Base-by-base conservation (phyloP, 2,329 filamentous ascomycete species). In the Trichoderma gracile region DNA sequence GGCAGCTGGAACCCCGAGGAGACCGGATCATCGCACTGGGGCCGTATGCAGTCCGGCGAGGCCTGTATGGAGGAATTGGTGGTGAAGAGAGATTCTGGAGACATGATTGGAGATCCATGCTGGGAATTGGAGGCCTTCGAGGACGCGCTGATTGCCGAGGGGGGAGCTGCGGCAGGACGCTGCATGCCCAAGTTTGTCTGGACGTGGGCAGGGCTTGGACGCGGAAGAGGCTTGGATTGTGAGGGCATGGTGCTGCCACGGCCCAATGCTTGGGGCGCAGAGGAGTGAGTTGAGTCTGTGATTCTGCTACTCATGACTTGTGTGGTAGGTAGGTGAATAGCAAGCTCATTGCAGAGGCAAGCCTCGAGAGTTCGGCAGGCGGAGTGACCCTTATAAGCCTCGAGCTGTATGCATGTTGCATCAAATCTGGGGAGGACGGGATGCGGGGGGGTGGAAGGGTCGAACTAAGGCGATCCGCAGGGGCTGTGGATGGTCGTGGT, bases 1-100 rank as follows among this genome's bases (percentile, higher is more conserved):
- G 91, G 90, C 50, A 95, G 84, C 71, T 90, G 85, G 67, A 93
- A 85, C 62, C 83, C 84, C 27, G 81, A 73, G 38, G 78, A 77
- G 59, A 80, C 80, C 40, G 81, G 77, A 59, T 86, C 85, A 62
- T 82, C 77, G 49, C 85, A 84, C 67, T 82, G 80, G 42, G 82
- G 83, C 19, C 82, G 81, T 60, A 83, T 79, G 53, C 82, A 81
- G 69, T 92, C 89, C 5, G 89, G 89, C 0, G 89, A 91, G 3
- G 82, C 82, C 71, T 89, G 86, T 64, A 89, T 77, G 10, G 88
- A 90, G 73, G 84, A 86, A 75, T 82, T 85, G 61, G 81, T 84
- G 64, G 83, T 85, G 68, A 84, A 77, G 52, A 82, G 76, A 2
- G 80, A 77, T 23, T 84, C 82, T 14, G 85, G 82, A 43, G 84